Evolutionary conservation across 202 grass and related monocot species (phyloP).

Genomic region (Zoysia matrella): DNA sequence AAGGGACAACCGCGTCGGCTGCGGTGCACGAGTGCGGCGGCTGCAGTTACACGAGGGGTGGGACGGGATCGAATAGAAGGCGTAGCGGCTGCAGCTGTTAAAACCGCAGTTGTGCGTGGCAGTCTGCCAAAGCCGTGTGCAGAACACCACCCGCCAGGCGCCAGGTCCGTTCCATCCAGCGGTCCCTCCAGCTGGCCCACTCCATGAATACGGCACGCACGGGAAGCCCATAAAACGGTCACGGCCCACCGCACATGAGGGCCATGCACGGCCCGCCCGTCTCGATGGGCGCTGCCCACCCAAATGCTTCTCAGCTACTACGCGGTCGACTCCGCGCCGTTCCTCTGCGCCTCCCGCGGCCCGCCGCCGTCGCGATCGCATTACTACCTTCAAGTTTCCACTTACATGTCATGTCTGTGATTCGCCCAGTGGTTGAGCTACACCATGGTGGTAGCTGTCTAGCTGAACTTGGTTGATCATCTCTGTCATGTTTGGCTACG

Average conservation of each 20-base stretch:
- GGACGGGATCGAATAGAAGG: constrained; percentile 21
- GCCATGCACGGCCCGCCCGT: not conserved
- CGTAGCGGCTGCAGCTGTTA: constrained; percentile 56
- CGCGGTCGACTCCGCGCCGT: not conserved
- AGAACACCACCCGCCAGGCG: no score
- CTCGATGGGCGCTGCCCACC: not conserved
- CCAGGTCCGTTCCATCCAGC: not conserved
- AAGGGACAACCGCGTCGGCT: not conserved
- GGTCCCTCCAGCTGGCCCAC: not conserved
- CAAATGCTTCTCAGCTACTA: not conserved
- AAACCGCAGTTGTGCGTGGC: not conserved
- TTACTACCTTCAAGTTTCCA: not conserved
- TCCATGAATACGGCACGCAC: not conserved
- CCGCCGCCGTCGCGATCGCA: not conserved
- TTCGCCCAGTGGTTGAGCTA: not conserved
- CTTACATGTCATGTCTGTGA: not conserved
- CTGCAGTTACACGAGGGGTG: not conserved
- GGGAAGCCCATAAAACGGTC: not conserved
- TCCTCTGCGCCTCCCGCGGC: not conserved
- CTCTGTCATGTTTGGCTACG: not conserved
- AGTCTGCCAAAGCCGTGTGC: not conserved
- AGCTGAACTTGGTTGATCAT: not conserved
- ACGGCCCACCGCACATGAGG: not conserved
- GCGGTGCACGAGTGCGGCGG: not conserved
- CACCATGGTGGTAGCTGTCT: not conserved